Evolutionary conservation across 2,329 filamentous ascomycete genomes (phyloP).

Genomic region (Dothidotthia symphoricarpi): DNA sequence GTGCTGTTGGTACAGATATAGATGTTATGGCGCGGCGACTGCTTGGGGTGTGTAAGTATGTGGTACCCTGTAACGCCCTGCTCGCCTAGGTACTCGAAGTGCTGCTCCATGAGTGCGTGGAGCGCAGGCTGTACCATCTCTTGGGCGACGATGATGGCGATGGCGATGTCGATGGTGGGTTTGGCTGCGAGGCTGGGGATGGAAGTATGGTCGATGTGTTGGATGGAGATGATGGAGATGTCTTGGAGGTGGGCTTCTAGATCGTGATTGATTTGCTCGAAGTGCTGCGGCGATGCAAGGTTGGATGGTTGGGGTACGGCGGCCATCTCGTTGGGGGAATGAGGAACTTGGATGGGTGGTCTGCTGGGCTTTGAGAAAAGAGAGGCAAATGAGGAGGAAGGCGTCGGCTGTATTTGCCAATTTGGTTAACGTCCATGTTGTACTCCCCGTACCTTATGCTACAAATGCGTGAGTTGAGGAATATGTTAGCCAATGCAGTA

Average conservation of each 20-base stretch:
- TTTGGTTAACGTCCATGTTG: constrained; percentile 4
- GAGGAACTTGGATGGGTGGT: background rate
- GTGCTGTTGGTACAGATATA: constrained; percentile 41
- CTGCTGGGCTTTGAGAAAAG: background rate
- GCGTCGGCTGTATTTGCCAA: constrained; percentile 8
- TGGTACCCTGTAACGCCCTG: constrained; percentile 39
- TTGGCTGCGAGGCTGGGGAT: constrained; percentile 38
- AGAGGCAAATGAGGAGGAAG: background rate
- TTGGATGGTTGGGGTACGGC: constrained; percentile 29
- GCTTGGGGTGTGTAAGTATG: constrained; percentile 34
- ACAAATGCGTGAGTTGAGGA: too few species aligned
- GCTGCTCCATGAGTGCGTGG: constrained; percentile 31
- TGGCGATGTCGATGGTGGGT: constrained; percentile 41
- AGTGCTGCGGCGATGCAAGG: constrained; percentile 29
- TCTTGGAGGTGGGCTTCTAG: constrained; percentile 17
- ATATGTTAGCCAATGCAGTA: constrained; percentile 1
- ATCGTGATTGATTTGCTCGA: constrained; percentile 17
- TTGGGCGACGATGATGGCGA: constrained; percentile 34
- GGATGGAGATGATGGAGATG: constrained; percentile 25
- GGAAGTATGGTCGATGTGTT: constrained; percentile 43
- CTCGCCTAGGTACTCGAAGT: constrained; percentile 41
- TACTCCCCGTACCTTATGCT: too few species aligned
- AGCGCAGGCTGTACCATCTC: constrained; percentile 26
- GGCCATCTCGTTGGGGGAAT: constrained; percentile 16
- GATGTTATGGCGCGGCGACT: constrained; percentile 31